Evolutionary conservation across 2,329 filamentous ascomycete species (phyloP).

Genomic region (Ambrosiella cleistominuta): DNA sequence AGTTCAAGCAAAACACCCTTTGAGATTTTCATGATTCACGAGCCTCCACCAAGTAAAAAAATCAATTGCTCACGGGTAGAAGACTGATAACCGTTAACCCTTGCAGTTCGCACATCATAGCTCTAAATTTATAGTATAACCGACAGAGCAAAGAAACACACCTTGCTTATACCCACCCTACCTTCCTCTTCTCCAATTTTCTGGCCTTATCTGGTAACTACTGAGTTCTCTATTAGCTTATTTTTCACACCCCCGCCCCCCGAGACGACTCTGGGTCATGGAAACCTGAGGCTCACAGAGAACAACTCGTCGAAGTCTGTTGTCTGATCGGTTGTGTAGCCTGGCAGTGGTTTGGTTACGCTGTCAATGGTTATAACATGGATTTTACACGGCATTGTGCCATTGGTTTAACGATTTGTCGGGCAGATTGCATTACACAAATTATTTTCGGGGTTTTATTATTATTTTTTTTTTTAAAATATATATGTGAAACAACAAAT

Average conservation of each 20-base stretch:
- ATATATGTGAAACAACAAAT: neutral
- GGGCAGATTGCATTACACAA: neutral
- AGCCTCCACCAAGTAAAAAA: no score
- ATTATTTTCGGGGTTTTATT: neutral
- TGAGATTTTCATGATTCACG: no score
- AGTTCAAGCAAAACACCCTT: no score
- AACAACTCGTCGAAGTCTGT: conserved; percentile 6
- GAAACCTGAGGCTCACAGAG: conserved; percentile 7
- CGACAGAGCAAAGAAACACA: no score
- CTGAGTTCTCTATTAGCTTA: neutral
- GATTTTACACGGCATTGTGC: neutral
- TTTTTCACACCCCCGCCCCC: conserved; percentile 9
- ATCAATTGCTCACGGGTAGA: no score
- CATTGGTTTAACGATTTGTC: neutral
- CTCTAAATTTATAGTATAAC: no score
- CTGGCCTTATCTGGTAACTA: neutral
- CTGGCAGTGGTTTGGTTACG: neutral
- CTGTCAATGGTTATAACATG: neutral
- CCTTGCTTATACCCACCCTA: no score
- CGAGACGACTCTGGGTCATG: conserved; percentile 14
- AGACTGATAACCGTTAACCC: no score
- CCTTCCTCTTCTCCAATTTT: neutral
- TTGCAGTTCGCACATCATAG: no score
- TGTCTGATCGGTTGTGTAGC: neutral
- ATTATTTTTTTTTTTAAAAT: neutral